phyloP scores from a whole-genome alignment of 2,329 filamentous ascomycete genomes.

The Coniochaeta sp. region DNA sequence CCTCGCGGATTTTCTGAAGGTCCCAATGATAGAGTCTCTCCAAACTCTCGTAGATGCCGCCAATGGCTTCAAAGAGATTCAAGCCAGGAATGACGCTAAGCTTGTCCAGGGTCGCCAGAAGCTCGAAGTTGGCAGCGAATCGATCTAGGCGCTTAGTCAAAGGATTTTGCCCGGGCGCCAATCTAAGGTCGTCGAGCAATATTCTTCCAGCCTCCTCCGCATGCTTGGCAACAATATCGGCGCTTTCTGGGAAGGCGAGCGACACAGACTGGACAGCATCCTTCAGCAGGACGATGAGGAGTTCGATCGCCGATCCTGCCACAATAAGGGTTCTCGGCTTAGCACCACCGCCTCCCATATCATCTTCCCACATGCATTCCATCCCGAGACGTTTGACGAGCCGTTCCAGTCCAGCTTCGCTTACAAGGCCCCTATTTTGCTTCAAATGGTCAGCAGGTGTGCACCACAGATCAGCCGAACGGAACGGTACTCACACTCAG shows the following conservation, averaged over 20 bases:
- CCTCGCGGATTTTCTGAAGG: slow-evolving; percentile 46
- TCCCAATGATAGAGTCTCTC: slow-evolving; percentile 66
- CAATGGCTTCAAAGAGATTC: slow-evolving; percentile 71
- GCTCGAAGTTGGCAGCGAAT: slow-evolving; percentile 66
- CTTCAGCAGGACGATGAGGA: slow-evolving; percentile 55
- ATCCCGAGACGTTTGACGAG: slow-evolving; percentile 61
- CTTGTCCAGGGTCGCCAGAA: slow-evolving; percentile 61
- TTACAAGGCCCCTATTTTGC: slow-evolving; percentile 54
- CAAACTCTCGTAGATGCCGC: slow-evolving; percentile 64
- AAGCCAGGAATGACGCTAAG: slow-evolving; percentile 61
- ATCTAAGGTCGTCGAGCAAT: slow-evolving; percentile 55
- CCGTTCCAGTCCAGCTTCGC: slow-evolving; percentile 66
- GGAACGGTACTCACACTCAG: slow-evolving; percentile 34
- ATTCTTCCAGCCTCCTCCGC: slow-evolving; percentile 57
- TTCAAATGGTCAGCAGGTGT: slow-evolving; percentile 16
- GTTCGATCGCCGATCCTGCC: slow-evolving; percentile 50
- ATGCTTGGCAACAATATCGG: slow-evolving; percentile 50
- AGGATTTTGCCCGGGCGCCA: slow-evolving; percentile 50
- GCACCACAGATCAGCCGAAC: slow-evolving; percentile 21
- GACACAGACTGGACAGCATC: slow-evolving; percentile 56
- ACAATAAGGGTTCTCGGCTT: slow-evolving; percentile 51
- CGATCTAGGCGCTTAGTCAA: slow-evolving; percentile 63
- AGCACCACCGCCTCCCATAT: slow-evolving; percentile 35
- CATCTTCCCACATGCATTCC: slow-evolving; percentile 53
- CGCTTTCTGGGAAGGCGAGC: slow-evolving; percentile 54